These are phyloP conservation scores for Sphagnum magellanicum DNA, from an alignment of 228 moss, liverwort and hornwort genomes.

Conservation along the genomic window DNA sequence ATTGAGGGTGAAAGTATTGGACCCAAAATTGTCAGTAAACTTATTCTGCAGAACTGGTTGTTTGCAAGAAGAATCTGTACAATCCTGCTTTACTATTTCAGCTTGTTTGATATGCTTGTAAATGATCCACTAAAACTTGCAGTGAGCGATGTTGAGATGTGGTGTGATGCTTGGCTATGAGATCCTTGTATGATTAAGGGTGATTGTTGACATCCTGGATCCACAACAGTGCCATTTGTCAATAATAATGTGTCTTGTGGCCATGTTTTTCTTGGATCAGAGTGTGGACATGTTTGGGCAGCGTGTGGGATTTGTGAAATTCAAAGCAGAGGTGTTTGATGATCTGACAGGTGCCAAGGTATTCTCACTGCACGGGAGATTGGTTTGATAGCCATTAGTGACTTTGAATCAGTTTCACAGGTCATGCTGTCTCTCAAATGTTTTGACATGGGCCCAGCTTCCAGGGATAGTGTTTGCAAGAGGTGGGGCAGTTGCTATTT, in stretches of 20 bases:
- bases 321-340: conserved; percentile 90
- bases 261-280: conserved; percentile 27
- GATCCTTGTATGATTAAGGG: neutral
- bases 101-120: no score
- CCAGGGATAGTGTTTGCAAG: conserved; percentile 92
- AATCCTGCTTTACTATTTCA: no score
- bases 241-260: neutral
- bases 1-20: no score
- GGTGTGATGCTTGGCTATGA: no score
- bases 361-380: neutral
- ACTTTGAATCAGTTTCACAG: no score
- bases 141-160: no score
- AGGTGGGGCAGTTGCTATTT: conserved; percentile 80
- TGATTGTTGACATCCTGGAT: neutral
- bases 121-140: no score
- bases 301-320: conserved; percentile 93
- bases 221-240: neutral
- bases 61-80: no score
- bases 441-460: conserved; percentile 33
- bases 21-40: no score
- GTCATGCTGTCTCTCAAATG: neutral
- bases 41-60: no score
- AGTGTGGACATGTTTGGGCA: conserved; percentile 79
- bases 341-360: conserved; percentile 79
- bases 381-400: no score